phyloP scores from a whole-genome alignment of 805 yeast genomes.

The Candida manassasensis region DNA sequence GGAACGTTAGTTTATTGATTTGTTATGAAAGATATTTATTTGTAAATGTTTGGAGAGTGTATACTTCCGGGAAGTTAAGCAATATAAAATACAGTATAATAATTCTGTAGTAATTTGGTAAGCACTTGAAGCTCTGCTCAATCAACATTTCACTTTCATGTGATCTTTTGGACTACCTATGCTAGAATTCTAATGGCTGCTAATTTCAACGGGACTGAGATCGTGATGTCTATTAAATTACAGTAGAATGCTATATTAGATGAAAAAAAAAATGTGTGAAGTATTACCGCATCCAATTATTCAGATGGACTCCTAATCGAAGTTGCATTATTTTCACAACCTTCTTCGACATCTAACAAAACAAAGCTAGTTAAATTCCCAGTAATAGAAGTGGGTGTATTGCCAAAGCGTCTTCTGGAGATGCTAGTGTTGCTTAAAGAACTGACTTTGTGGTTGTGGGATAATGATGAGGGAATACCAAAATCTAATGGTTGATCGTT shows the following conservation, averaged over 20 bases:
- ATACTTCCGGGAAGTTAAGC: slow-evolving; percentile 2
- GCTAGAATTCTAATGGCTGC: too few species aligned
- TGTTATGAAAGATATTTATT: slow-evolving; percentile 5
- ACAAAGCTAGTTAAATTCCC: slow-evolving; percentile 19
- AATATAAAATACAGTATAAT: background rate
- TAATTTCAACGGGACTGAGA: too few species aligned
- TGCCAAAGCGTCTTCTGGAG: slow-evolving; percentile 16
- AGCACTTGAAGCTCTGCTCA: too few species aligned
- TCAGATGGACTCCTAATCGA: too few species aligned
- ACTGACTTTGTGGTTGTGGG: background rate
- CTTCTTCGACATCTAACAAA: slow-evolving; percentile 20
- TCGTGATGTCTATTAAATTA: too few species aligned
- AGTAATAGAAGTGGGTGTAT: slow-evolving; percentile 18
- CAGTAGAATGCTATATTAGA: too few species aligned
- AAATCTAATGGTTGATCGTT: slow-evolving; percentile 38
- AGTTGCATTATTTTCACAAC: slow-evolving; percentile 19
- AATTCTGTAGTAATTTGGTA: too few species aligned
- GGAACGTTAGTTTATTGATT: background rate
- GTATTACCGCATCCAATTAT: too few species aligned
- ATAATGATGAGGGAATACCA: slow-evolving; percentile 17
- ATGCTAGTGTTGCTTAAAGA: slow-evolving; percentile 11
- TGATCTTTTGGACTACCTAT: too few species aligned
- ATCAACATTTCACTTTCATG: too few species aligned
- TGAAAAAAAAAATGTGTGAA: too few species aligned
- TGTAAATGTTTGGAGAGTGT: slow-evolving; percentile 1